These are phyloP conservation scores for Biscogniauxia sp. DNA, from an alignment of 2,329 filamentous ascomycete species.

Conservation along the genomic window DNA sequence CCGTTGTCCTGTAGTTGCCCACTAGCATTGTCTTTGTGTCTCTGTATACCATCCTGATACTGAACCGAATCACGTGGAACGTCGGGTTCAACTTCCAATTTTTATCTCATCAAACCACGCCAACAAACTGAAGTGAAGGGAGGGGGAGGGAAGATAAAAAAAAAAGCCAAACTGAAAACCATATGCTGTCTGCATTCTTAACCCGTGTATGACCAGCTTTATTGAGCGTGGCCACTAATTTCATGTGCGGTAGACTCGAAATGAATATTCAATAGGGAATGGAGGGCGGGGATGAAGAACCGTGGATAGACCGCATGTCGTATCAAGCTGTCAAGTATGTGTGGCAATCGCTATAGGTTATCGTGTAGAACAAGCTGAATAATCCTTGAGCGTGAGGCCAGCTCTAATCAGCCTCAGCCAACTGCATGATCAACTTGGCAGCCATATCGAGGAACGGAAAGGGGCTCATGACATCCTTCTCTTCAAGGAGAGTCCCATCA, in stretches of 20 bases:
- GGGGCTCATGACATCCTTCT: slow-evolving; percentile 92
- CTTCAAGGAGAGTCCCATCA: slow-evolving; percentile 73
- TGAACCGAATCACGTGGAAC: neutral
- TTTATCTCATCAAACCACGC: neutral
- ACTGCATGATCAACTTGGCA: slow-evolving; percentile 85
- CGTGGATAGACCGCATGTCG: neutral
- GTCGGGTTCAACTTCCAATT: neutral
- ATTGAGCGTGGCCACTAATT: neutral
- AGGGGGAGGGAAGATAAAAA: no score
- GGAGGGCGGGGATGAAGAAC: neutral
- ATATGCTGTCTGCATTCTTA: neutral
- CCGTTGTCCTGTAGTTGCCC: neutral
- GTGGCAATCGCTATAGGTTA: neutral
- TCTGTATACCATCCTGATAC: neutral
- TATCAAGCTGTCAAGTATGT: neutral
- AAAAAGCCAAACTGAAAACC: neutral
- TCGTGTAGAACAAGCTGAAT: neutral
- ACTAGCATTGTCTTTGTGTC: neutral
- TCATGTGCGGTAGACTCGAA: neutral
- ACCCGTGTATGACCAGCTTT: neutral
- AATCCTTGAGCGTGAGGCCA: slow-evolving; percentile 6
- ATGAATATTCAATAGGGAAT: neutral
- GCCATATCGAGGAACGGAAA: slow-evolving; percentile 96
- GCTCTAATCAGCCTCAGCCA: slow-evolving; percentile 71
- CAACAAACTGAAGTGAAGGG: neutral